phyloP scores from a whole-genome alignment of 371 early-diverging fungal genomes.

The Mucor irregularis region DNA sequence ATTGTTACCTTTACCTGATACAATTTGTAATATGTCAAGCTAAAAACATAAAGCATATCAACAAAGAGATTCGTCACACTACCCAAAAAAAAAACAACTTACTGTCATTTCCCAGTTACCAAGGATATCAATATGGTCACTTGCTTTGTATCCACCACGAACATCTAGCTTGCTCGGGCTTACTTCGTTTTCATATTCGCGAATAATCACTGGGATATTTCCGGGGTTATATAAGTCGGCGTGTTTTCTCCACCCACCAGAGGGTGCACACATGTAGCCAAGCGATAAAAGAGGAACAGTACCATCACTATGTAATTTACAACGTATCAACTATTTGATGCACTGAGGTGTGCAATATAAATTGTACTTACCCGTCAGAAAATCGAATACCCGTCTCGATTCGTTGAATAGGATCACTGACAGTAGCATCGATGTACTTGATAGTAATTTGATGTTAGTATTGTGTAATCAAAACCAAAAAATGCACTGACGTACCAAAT shows the following conservation, averaged over 20 bases:
- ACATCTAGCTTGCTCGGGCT: slow-evolving; percentile 60
- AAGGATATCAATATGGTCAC: slow-evolving; percentile 91
- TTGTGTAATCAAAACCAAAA: too few relatives aligned
- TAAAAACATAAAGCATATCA: background rate
- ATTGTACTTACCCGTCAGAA: slow-evolving; percentile 46
- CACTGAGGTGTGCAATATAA: background rate
- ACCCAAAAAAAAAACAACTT: slow-evolving; percentile 6
- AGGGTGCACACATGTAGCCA: slow-evolving; percentile 89
- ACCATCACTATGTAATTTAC: slow-evolving; percentile 70
- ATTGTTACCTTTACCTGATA: slow-evolving; percentile 36
- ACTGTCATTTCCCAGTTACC: slow-evolving; percentile 54
- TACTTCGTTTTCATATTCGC: slow-evolving; percentile 75
- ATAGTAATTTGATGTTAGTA: background rate
- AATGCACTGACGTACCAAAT: too few relatives aligned
- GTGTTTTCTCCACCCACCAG: slow-evolving; percentile 84
- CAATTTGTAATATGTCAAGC: slow-evolving; percentile 47
- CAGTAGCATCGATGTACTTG: slow-evolving; percentile 47
- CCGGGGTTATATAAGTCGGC: slow-evolving; percentile 80
- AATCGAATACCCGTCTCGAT: slow-evolving; percentile 60
- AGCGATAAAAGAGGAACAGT: slow-evolving; percentile 88
- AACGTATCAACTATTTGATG: background rate
- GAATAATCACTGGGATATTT: slow-evolving; percentile 67
- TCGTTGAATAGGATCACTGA: slow-evolving; percentile 34
- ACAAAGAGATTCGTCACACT: background rate
- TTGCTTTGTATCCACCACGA: slow-evolving; percentile 82